phyloP scores from a whole-genome alignment of 2,329 filamentous ascomycete genomes.

The Colletotrichum truncatum region DNA sequence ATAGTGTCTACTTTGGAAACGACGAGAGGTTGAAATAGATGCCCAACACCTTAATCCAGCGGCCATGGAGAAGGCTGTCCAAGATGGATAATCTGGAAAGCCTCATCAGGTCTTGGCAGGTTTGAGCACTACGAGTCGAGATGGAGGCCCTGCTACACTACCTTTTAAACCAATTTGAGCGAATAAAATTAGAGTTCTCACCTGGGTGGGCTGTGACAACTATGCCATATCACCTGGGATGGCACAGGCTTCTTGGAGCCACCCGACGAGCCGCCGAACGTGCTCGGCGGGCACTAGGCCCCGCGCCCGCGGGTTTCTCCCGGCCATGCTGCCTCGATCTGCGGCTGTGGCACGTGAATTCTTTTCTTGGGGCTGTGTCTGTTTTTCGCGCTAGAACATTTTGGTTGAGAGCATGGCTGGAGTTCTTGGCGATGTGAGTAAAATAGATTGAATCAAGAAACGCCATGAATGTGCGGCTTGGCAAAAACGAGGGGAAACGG shows the following conservation, averaged over 20 bases:
- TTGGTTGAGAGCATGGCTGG: constrained; percentile 1
- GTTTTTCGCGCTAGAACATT: neutral
- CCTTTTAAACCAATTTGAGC: neutral
- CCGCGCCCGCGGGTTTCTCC: constrained; percentile 5
- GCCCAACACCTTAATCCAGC: no score
- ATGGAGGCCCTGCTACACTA: neutral
- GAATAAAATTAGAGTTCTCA: constrained; percentile 11
- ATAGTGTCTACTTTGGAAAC: neutral
- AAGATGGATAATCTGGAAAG: neutral
- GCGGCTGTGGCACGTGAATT: constrained; percentile 16
- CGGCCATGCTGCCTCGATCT: constrained; percentile 9
- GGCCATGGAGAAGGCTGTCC: neutral
- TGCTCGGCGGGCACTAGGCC: neutral
- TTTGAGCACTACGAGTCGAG: constrained; percentile 22
- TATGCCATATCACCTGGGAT: neutral
- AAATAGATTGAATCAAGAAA: constrained; percentile 20
- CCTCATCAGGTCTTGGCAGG: constrained; percentile 13
- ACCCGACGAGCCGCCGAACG: constrained; percentile 5
- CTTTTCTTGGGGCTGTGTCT: constrained; percentile 9
- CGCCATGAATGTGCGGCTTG: neutral
- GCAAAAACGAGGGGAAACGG: neutral
- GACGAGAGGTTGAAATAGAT: neutral
- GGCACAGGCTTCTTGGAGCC: neutral
- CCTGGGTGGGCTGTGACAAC: neutral
- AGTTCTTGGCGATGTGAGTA: constrained; percentile 7